Percentiles rank a stretch among this genome's conserved stretches.
These are phyloP conservation scores for Pyricularia pennisetigena DNA, from an alignment of 2,329 filamentous ascomycete species.

Conservation along the genomic window DNA sequence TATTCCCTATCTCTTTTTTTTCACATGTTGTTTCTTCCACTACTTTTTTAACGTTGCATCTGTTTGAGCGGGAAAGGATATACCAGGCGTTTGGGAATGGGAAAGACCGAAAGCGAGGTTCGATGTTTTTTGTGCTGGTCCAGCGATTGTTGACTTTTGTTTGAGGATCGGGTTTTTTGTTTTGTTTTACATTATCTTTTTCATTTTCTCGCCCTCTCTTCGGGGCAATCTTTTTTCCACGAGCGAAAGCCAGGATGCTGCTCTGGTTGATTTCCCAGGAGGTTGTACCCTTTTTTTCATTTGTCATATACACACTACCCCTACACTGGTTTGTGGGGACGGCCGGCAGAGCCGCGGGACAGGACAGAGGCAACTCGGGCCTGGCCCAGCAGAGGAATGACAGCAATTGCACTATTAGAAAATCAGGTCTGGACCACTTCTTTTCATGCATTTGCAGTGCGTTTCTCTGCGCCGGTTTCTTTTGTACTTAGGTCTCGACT, in stretches of 20 bases:
- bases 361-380: conserved; percentile 1
- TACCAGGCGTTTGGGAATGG: conserved; percentile 21
- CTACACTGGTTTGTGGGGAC: not conserved
- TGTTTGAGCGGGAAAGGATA: conserved; percentile 14
- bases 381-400: not conserved
- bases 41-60: conserved; percentile 10
- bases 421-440: not conserved
- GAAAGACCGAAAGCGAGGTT: not conserved
- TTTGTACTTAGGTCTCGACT: not conserved
- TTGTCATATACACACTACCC: not conserved
- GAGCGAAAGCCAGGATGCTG: not conserved
- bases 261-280: not conserved
- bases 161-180: too few relatives aligned
- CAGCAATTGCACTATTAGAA: not conserved
- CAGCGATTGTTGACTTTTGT: conserved; percentile 4
- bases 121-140: not conserved
- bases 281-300: not conserved
- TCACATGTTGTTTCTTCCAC: conserved; percentile 5
- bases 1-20: not conserved
- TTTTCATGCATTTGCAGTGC: not conserved
- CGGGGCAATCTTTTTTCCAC: not conserved
- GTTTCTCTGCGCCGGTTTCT: not conserved
- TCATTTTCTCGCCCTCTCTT: not conserved
- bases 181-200: too few relatives aligned
- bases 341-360: not conserved